Evolutionary conservation across 495 filamentous ascomycete species (phyloP).

Genomic region (Jackrogersella minutella): DNA sequence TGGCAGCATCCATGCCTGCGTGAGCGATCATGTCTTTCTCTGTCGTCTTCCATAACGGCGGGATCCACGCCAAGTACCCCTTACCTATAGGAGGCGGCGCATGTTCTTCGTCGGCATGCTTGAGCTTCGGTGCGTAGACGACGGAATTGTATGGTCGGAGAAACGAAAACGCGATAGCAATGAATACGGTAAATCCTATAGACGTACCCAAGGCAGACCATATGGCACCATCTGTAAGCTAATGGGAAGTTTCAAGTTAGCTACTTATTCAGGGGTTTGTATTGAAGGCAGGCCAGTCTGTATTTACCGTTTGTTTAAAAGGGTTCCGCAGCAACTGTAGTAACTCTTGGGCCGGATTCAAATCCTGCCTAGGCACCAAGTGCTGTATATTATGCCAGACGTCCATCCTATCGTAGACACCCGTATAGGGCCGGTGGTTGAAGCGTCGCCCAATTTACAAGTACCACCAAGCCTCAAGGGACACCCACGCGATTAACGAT

Average conservation of each 20-base stretch:
- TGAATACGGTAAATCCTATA: constrained; percentile 72
- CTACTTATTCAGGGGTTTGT: background rate
- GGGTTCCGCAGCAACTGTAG: constrained; percentile 58
- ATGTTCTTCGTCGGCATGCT: constrained; percentile 91
- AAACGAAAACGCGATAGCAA: constrained; percentile 83
- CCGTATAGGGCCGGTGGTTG: constrained; percentile 17
- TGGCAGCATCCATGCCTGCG: constrained; percentile 86
- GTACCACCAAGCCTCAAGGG: background rate
- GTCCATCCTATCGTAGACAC: constrained; percentile 37
- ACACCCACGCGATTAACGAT: background rate
- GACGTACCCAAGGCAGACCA: constrained; percentile 84
- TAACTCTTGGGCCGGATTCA: constrained; percentile 46
- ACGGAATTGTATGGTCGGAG: constrained; percentile 88
- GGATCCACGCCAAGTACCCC: constrained; percentile 84
- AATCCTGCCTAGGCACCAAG: constrained; percentile 36
- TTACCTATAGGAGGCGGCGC: constrained; percentile 89
- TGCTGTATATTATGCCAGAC: constrained; percentile 30
- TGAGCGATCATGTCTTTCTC: constrained; percentile 79
- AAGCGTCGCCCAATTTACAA: constrained; percentile 2
- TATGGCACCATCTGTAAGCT: constrained; percentile 65
- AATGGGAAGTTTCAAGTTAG: constrained; percentile 6
- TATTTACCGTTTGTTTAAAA: constrained; percentile 55
- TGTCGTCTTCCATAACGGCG: constrained; percentile 75
- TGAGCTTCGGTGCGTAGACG: constrained; percentile 94
- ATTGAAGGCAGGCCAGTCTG: background rate